phyloP scores from a whole-genome alignment of 306 rosid genomes.

The Cucumis cinereus region DNA sequence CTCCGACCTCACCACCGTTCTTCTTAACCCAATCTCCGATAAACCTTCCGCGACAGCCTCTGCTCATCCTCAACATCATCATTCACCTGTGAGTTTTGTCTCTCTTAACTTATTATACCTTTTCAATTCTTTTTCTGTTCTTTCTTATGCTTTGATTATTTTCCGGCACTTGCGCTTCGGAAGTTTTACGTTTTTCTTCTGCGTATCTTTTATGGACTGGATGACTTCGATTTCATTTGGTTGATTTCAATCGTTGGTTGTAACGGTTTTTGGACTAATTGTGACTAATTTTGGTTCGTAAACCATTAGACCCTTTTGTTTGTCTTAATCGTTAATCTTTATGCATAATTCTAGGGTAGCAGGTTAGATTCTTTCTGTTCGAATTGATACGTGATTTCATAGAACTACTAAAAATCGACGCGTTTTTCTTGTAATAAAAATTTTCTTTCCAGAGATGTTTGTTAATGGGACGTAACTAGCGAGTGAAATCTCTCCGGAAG shows the following conservation, averaged over 20 bases:
- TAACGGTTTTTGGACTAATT: background rate
- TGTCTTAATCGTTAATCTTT: background rate
- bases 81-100: conserved; percentile 33
- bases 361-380: background rate
- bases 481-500: background rate
- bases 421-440: background rate
- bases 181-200: background rate
- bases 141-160: background rate
- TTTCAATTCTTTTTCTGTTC: background rate
- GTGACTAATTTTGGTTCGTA: background rate
- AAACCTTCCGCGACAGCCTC: conserved; percentile 33
- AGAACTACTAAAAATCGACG: background rate
- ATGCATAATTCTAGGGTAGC: background rate
- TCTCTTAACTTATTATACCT: background rate
- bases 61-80: conserved; percentile 24
- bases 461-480: background rate
- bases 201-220: background rate
- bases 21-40: conserved; percentile 84
- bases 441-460: background rate
- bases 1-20: conserved; percentile 71
- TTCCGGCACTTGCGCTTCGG: background rate
- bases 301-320: background rate
- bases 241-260: background rate
- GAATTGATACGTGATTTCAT: background rate
- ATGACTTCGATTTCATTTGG: background rate